A percentile compares a stretch with the other conserved stretches of the same genome.
phyloP scores from a whole-genome alignment of 495 filamentous ascomycete species.

The Hypoxylon rickii region DNA sequence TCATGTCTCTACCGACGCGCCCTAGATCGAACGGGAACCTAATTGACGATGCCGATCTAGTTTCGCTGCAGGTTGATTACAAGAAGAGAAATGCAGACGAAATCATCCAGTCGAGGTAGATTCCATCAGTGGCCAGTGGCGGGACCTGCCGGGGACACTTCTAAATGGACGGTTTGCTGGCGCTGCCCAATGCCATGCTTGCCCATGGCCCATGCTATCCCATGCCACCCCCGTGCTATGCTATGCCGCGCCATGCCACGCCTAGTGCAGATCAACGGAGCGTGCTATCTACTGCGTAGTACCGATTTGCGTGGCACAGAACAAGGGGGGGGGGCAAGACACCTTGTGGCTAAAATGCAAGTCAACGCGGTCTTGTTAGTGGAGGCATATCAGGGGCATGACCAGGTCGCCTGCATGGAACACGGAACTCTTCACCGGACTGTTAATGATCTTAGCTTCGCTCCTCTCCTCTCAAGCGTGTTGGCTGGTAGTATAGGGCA shows the following conservation, averaged over 20 bases:
- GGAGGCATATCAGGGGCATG: slow-evolving; percentile 30
- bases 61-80: slow-evolving; percentile 7
- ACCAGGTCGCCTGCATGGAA: slow-evolving; percentile 31
- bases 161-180: slow-evolving; percentile 21
- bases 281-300: slow-evolving; percentile 26
- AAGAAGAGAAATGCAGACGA: slow-evolving; percentile 23
- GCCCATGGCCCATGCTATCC: slow-evolving; percentile 17
- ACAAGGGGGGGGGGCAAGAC: slow-evolving; percentile 9
- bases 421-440: slow-evolving; percentile 15
- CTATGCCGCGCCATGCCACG: slow-evolving; percentile 15
- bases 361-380: slow-evolving; percentile 29
- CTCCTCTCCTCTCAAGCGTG: too few relatives aligned
- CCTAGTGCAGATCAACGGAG: slow-evolving; percentile 32
- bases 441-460: too few relatives aligned
- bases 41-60: slow-evolving; percentile 11
- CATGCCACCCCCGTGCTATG: slow-evolving; percentile 13
- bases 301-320: slow-evolving; percentile 28
- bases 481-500: too few relatives aligned
- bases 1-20: slow-evolving; percentile 19
- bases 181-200: slow-evolving; percentile 31
- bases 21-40: slow-evolving; percentile 17
- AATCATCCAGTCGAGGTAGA: slow-evolving; percentile 23
- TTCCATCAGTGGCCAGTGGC: slow-evolving; percentile 28
- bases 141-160: slow-evolving; percentile 33
- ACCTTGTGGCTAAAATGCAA: slow-evolving; percentile 38